A percentile compares a stretch with the other conserved stretches of the same genome.
Conservation (phyloP, 495 filamentous ascomycete genomes). For the Hyaloscypha bicolor region DNA sequence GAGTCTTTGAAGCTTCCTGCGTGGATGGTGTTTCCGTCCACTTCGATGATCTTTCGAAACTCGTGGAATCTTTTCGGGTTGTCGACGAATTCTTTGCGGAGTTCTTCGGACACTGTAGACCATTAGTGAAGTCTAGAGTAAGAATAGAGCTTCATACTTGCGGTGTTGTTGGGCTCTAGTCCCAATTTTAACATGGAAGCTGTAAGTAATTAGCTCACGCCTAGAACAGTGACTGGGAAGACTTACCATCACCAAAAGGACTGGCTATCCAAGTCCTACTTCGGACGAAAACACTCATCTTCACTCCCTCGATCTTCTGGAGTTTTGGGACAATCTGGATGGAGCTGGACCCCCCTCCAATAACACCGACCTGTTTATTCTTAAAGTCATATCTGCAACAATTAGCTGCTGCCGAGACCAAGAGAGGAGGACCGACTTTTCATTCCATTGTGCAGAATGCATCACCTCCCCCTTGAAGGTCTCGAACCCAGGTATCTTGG, state of each 20-base stretch:
- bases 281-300: conserved; percentile 64
- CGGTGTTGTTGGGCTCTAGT: conserved; percentile 14
- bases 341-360: conserved; percentile 59
- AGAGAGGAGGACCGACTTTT: conserved; percentile 26
- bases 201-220: conserved; percentile 21
- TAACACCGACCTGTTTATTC: conserved; percentile 48
- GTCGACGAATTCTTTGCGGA: conserved; percentile 49
- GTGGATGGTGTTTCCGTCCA: conserved; percentile 57
- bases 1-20: conserved; percentile 54
- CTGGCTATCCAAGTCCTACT: conserved; percentile 72
- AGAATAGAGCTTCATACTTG: conserved; percentile 16
- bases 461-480: conserved; percentile 44
- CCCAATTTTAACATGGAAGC: conserved; percentile 27
- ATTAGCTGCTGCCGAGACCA: not conserved
- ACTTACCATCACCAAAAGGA: conserved; percentile 42
- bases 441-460: conserved; percentile 56
- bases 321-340: conserved; percentile 54
- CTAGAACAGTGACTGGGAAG: not conserved
- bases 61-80: conserved; percentile 44
- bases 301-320: conserved; percentile 50
- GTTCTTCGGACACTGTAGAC: conserved; percentile 51
- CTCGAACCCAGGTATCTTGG: conserved; percentile 43
- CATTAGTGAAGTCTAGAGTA: conserved; percentile 10
- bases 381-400: conserved; percentile 39
- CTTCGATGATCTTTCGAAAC: conserved; percentile 45